Percentiles rank a stretch among this genome's conserved stretches.
Conservation (phyloP, 108 stramenopile genomes). For the Fistulifera solaris region DNA sequence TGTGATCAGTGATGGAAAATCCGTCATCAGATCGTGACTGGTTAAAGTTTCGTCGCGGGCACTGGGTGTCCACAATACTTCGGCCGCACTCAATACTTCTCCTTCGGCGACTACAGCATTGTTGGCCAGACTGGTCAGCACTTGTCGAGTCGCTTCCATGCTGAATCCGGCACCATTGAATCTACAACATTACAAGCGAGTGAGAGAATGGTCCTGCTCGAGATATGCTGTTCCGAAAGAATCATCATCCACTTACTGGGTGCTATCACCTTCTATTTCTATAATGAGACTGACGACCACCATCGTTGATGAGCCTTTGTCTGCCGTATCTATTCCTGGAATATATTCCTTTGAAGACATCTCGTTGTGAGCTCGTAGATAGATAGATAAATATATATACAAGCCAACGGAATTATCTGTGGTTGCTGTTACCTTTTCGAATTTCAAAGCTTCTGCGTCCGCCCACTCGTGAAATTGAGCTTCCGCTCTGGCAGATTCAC, state of each 20-base stretch:
- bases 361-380: too few relatives aligned
- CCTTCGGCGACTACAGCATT: constrained; percentile 71
- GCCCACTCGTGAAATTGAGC: constrained; percentile 55
- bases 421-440: constrained; percentile 41
- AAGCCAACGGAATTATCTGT: too few relatives aligned
- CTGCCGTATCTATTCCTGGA: constrained; percentile 23
- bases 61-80: constrained; percentile 79
- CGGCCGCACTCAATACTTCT: constrained; percentile 72
- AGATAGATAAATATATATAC: too few relatives aligned
- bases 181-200: constrained; percentile 3
- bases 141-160: constrained; percentile 50
- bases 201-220: too few relatives aligned
- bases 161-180: constrained; percentile 63
- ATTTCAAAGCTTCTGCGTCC: constrained; percentile 61
- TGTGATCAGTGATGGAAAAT: constrained; percentile 85
- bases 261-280: constrained; percentile 77
- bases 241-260: constrained; percentile 43
- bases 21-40: constrained; percentile 53
- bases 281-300: constrained; percentile 66
- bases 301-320: constrained; percentile 36
- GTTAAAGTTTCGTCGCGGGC: constrained; percentile 54
- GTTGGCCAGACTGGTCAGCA: constrained; percentile 59
- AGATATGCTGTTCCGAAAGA: too few relatives aligned
- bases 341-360: too few relatives aligned
- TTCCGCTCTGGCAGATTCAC: constrained; percentile 60